Percentiles rank a stretch among this genome's conserved stretches.
Conservation (phyloP, 2,329 filamentous ascomycete species). For the Stemphylium vesicarium region DNA sequence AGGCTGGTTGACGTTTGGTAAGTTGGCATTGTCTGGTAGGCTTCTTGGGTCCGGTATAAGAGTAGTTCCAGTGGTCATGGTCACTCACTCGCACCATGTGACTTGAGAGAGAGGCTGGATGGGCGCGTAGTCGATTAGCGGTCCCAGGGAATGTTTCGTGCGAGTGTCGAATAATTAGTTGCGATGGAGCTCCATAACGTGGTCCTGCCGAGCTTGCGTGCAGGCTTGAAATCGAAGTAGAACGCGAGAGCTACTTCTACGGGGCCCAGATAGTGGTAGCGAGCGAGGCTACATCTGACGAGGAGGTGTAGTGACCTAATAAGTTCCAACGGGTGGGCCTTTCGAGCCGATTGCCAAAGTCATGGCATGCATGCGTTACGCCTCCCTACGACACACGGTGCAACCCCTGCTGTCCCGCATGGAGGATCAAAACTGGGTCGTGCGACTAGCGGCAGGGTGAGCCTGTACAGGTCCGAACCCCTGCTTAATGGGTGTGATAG, state of each 20-base stretch:
- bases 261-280: slow-evolving; percentile 1
- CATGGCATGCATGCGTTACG: slow-evolving; percentile 15
- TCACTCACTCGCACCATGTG: not conserved
- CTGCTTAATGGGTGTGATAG: slow-evolving; percentile 12
- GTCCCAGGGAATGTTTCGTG: not conserved
- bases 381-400: slow-evolving; percentile 14
- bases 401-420: slow-evolving; percentile 20
- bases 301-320: slow-evolving; percentile 13
- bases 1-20: slow-evolving; percentile 38
- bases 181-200: slow-evolving; percentile 10
- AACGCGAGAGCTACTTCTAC: not conserved
- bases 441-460: slow-evolving; percentile 18
- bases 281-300: slow-evolving; percentile 5
- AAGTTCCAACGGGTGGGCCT: slow-evolving; percentile 10
- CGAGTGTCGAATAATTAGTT: slow-evolving; percentile 1
- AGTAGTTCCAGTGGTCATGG: slow-evolving; percentile 1
- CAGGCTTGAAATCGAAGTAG: not conserved
- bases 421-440: slow-evolving; percentile 25
- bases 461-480: slow-evolving; percentile 18
- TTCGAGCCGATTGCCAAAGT: slow-evolving; percentile 5
- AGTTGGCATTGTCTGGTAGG: slow-evolving; percentile 37
- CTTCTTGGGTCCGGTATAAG: slow-evolving; percentile 10
- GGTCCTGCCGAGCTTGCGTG: not conserved
- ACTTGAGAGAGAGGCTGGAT: not conserved
- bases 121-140: not conserved